These are phyloP conservation scores for Pseudodiploospora longispora DNA, from an alignment of 2,329 filamentous ascomycete species.

Conservation along the genomic window DNA sequence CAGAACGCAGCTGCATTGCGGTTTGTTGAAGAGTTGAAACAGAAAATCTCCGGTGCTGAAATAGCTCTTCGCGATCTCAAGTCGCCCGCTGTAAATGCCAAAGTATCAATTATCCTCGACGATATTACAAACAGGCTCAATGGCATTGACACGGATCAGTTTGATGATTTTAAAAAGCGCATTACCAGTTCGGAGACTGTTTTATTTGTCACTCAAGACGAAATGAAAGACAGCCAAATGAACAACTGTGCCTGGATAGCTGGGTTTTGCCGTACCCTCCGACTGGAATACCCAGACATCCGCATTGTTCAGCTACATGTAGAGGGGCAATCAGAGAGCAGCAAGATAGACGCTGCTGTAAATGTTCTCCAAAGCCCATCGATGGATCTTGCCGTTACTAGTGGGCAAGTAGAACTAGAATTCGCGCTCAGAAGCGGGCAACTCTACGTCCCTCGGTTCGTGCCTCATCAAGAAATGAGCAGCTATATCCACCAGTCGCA, in stretches of 20 bases:
- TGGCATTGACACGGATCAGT: neutral
- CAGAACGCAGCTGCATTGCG: neutral
- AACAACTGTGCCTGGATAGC: neutral
- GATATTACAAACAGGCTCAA: neutral
- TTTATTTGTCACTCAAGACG: neutral
- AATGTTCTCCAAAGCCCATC: neutral
- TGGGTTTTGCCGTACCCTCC: neutral
- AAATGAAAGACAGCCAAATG: neutral
- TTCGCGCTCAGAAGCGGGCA: neutral
- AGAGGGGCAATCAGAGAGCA: neutral
- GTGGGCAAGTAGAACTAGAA: neutral
- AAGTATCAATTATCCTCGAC: neutral
- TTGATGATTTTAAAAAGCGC: neutral
- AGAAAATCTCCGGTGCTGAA: neutral
- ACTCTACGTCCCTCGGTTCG: neutral
- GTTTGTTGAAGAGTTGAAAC: neutral
- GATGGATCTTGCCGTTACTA: neutral
- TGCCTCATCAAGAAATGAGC: neutral
- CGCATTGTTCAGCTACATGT: neutral
- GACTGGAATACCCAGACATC: neutral
- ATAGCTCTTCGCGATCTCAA: too few relatives aligned
- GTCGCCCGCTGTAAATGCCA: too few relatives aligned
- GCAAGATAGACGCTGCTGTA: neutral
- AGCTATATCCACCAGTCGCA: neutral
- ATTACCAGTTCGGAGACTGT: neutral